Base-by-base conservation (phyloP, 495 filamentous ascomycete species). In the Penicillium pancosmium region DNA sequence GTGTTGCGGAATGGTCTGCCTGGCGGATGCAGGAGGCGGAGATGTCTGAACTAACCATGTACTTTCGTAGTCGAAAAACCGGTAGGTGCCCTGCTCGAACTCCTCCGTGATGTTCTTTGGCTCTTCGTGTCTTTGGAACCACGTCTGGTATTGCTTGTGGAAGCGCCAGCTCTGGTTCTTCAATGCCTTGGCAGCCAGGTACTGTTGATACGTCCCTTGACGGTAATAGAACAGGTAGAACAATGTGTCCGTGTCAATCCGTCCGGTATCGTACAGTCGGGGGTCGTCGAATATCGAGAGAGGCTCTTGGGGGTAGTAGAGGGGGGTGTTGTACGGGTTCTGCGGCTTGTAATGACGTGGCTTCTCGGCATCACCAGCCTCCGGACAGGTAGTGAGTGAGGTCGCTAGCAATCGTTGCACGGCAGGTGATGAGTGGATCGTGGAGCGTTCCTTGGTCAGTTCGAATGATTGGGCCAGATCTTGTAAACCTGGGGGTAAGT, bases 191-290 rank as follows among this genome's bases (percentile, higher is more conserved):
- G 95, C 94, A 0, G 94, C 91, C n/a, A 98, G 80, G 65, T 92
- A 97, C 69, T 98, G 94, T 68, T 97, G 92, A 68, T 96, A 94
- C 0, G 92, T 91, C 18, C 91, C 91, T 66, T 98, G 94, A 21
- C 93, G 90, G 78, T 98, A 98, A 78, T 98, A 98, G 75, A 98
- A 98, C 52, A 96, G 88, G 72, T 98, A 98, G 73, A 98, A 98
- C n/a, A 98, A 81, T 2, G 92, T 93, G 66, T 98, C 94, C 4
- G 93, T 91, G 61, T 98, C 94, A 50, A 98, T 93, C 34, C 90
- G 84, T 33, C 77, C 75, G 0, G 77, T 81, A 21, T 85, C 81
- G 72, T 97, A 98, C 43, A 98, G 76, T 12, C 87, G 80, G 4
- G 91, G 91, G 68, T 98, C 93, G 59, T 97, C 91, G 62, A 97